Evolutionary conservation across 2,329 filamentous ascomycete genomes (phyloP).

Genomic region (Aurifilum marmelostoma): DNA sequence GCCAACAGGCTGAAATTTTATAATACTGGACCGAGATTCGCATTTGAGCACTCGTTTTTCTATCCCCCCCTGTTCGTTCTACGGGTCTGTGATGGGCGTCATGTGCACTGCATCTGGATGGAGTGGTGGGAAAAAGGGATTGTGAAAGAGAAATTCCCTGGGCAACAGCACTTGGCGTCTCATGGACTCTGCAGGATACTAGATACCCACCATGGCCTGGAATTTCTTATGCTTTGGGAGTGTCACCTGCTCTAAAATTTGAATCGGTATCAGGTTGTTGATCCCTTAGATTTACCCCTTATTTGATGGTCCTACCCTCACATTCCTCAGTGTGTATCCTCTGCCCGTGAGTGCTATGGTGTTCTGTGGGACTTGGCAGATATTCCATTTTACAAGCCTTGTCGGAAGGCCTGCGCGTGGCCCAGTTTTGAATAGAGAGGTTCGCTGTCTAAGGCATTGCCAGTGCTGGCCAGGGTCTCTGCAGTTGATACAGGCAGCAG

Average conservation of each 20-base stretch:
- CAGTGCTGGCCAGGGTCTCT: not conserved
- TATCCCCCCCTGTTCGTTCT: not conserved
- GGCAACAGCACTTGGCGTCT: not conserved
- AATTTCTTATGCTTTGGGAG: not conserved
- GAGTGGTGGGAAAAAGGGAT: constrained; percentile 3
- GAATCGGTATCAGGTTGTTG: not conserved
- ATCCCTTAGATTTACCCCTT: too few species aligned
- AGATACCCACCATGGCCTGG: constrained; percentile 3
- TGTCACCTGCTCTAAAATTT: not conserved
- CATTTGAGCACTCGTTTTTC: not conserved
- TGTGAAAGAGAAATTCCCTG: not conserved
- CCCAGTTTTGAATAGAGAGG: not conserved
- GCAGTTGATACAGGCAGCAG: not conserved
- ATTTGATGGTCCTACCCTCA: not conserved
- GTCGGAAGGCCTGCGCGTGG: not conserved
- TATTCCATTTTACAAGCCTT: not conserved
- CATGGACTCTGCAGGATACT: not conserved
- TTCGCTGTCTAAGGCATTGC: not conserved
- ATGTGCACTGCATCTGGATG: constrained; percentile 3
- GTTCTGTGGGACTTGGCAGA: too few species aligned
- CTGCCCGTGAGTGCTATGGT: not conserved
- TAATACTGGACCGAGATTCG: not conserved
- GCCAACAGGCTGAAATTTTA: not conserved
- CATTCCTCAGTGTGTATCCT: too few species aligned
- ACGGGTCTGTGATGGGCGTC: not conserved